Conservation (phyloP, 2,329 filamentous ascomycete species). For the Hymenoscyphus occultus region DNA sequence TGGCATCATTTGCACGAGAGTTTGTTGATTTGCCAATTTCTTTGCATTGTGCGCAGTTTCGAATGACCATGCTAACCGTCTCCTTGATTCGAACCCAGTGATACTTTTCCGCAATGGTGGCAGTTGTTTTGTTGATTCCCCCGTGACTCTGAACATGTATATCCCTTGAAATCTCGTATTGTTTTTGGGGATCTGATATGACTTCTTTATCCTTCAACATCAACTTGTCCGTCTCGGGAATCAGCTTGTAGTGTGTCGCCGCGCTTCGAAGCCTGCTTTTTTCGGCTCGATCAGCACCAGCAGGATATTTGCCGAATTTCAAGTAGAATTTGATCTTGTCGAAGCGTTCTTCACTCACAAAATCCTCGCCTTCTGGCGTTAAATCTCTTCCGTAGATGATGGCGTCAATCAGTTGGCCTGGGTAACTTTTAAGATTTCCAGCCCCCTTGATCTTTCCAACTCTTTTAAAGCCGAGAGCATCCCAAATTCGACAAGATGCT, state of each 20-base stretch:
- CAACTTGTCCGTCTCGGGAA: constrained; percentile 64
- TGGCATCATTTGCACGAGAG: constrained; percentile 27
- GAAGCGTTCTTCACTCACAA: constrained; percentile 92
- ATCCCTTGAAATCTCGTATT: constrained; percentile 82
- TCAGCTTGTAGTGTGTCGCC: constrained; percentile 89
- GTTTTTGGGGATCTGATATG: constrained; percentile 80
- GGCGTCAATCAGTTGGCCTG: constrained; percentile 52
- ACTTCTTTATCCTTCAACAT: constrained; percentile 99
- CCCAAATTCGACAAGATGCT: constrained; percentile 70
- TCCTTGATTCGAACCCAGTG: constrained; percentile 99
- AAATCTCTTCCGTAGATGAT: constrained; percentile 61
- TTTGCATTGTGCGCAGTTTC: constrained; percentile 87
- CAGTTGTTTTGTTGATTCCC: constrained; percentile 97
- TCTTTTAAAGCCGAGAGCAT: constrained; percentile 69
- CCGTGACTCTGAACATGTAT: constrained; percentile 77
- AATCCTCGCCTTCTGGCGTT: constrained; percentile 66
- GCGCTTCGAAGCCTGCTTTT: constrained; percentile 92
- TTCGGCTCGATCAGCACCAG: constrained; percentile 88
- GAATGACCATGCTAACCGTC: constrained; percentile 91
- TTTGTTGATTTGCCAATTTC: constrained; percentile 62
- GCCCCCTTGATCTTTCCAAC: constrained; percentile 62
- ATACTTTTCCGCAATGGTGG: constrained; percentile 87
- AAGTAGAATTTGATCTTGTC: constrained; percentile 98
- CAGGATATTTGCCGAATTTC: constrained; percentile 89
- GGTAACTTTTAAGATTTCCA: constrained; percentile 50